Evolutionary conservation across 2,329 filamentous ascomycete genomes (phyloP).

Genomic region (Aspergillus quadrilineatus): DNA sequence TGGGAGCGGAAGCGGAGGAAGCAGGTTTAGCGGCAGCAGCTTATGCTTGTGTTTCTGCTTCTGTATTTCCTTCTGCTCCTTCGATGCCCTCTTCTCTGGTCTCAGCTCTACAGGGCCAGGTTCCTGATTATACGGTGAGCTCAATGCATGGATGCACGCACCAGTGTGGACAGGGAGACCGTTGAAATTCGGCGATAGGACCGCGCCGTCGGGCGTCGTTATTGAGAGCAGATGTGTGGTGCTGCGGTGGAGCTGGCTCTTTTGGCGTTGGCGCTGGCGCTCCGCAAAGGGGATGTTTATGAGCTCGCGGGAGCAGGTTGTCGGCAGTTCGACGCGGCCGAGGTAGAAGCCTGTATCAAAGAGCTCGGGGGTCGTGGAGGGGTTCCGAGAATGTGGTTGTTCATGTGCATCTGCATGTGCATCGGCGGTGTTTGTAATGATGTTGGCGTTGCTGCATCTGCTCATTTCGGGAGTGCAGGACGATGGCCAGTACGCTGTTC

Average conservation of each 20-base stretch:
- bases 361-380: slow-evolving; percentile 24
- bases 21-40: neutral
- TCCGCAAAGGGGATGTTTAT: slow-evolving; percentile 27
- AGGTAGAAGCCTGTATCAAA: slow-evolving; percentile 31
- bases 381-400: neutral
- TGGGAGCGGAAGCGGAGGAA: neutral
- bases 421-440: too few relatives aligned
- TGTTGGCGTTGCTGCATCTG: neutral
- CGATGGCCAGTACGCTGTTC: neutral
- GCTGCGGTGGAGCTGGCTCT: neutral
- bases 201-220: slow-evolving; percentile 22
- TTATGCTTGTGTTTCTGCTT: neutral
- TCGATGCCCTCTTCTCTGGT: neutral
- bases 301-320: slow-evolving; percentile 25
- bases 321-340: slow-evolving; percentile 27
- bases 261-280: slow-evolving; percentile 10
- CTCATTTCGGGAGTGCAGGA: neutral
- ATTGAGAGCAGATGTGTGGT: neutral
- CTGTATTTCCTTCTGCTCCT: neutral
- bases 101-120: neutral
- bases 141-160: slow-evolving; percentile 19
- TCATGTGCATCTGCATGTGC: too few relatives aligned
- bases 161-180: neutral
- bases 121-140: slow-evolving; percentile 15
- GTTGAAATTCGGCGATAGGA: slow-evolving; percentile 29